These are phyloP conservation scores for Hymenochaete sp. DNA, from an alignment of 1,284 basidiomycete genomes.

Conservation along the genomic window DNA sequence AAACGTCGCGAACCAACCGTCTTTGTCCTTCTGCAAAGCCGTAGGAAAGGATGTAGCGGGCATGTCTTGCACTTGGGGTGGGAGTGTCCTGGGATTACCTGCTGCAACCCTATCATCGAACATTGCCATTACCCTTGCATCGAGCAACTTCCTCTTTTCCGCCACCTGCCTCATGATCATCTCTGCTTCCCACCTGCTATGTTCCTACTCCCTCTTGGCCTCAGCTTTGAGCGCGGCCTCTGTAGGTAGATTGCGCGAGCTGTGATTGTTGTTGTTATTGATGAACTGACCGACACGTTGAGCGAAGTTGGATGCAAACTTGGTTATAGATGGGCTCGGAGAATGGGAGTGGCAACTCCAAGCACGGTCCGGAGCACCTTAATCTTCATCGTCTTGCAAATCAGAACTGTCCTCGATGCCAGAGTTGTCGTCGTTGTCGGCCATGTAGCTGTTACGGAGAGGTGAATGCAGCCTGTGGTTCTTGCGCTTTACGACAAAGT, in stretches of 20 bases:
- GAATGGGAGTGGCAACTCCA: slow-evolving; percentile 47
- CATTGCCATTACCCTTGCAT: slow-evolving; percentile 68
- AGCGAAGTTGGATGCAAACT: slow-evolving; percentile 62
- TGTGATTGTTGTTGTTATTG: slow-evolving; percentile 36
- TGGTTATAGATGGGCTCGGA: slow-evolving; percentile 56
- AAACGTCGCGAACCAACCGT: slow-evolving; percentile 59
- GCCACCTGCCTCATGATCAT: slow-evolving; percentile 62
- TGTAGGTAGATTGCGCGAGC: slow-evolving; percentile 36
- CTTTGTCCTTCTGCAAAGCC: slow-evolving; percentile 48
- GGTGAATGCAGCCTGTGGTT: slow-evolving; percentile 18
- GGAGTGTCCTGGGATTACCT: slow-evolving; percentile 38
- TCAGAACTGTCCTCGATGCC: slow-evolving; percentile 20
- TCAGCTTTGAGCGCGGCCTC: slow-evolving; percentile 74
- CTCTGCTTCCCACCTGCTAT: slow-evolving; percentile 66
- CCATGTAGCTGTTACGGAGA: slow-evolving; percentile 19
- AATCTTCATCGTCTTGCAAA: slow-evolving; percentile 18
- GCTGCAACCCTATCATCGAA: slow-evolving; percentile 34
- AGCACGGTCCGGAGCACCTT: slow-evolving; percentile 31
- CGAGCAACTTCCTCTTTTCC: slow-evolving; percentile 52
- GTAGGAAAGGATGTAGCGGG: slow-evolving; percentile 49
- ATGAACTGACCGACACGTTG: slow-evolving; percentile 60
- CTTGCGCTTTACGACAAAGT: slow-evolving; percentile 6
- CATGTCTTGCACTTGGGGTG: slow-evolving; percentile 46
- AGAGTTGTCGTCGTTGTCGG: slow-evolving; percentile 14
- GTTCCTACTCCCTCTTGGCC: slow-evolving; percentile 63